phyloP scores from a whole-genome alignment of 345 rosid genomes.

The Populus pruinosa region DNA sequence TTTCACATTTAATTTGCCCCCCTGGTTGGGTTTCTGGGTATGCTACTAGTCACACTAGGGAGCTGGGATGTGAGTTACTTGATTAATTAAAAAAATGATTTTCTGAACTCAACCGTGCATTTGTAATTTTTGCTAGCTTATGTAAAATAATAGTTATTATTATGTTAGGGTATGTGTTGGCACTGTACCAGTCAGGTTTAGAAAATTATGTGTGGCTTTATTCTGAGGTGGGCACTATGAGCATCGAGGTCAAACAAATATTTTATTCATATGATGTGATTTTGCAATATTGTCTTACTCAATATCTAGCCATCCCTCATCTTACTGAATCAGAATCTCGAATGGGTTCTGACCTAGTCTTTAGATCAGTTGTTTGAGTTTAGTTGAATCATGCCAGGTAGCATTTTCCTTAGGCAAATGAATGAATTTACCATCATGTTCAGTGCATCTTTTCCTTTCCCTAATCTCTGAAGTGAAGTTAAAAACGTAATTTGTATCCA shows the following conservation, averaged over 20 bases:
- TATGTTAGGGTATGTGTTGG: not conserved
- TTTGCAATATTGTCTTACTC: not conserved
- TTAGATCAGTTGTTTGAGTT: not conserved
- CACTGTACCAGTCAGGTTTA: not conserved
- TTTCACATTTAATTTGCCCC: not conserved
- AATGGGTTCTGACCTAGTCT: not conserved
- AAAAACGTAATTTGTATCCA: not conserved
- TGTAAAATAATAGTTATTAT: not conserved
- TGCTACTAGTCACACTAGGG: not conserved
- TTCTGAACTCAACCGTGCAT: not conserved
- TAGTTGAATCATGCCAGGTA: not conserved
- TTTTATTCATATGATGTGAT: not conserved
- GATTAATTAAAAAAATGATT: not conserved
- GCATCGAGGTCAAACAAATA: not conserved
- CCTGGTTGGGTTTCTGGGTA: not conserved
- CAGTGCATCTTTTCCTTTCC: not conserved
- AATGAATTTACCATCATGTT: not conserved
- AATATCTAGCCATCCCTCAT: not conserved
- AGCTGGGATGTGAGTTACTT: not conserved
- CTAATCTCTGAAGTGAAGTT: not conserved
- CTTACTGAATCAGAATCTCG: constrained; percentile 1
- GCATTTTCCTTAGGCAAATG: not conserved
- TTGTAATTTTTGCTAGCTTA: not conserved
- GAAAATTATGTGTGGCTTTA: not conserved
- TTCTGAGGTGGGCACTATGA: not conserved